These are phyloP conservation scores for Gastrolobium bilobum DNA, from an alignment of 306 rosid genomes.

Conservation along the genomic window DNA sequence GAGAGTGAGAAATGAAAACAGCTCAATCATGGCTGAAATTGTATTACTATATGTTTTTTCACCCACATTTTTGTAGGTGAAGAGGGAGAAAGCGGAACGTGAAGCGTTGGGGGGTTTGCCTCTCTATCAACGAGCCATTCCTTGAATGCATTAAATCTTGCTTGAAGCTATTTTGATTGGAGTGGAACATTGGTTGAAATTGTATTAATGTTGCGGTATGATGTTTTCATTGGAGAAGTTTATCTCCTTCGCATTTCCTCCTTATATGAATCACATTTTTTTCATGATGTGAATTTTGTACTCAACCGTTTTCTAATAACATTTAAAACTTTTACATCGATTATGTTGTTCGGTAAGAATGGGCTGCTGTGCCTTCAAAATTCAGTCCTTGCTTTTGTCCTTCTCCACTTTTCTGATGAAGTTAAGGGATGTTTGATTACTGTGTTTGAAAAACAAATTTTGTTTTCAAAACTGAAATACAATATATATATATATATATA, in stretches of 20 bases:
- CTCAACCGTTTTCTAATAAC: constrained; percentile 26
- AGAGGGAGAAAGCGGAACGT: constrained; percentile 76
- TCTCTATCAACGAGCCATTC: constrained; percentile 75
- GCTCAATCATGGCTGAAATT: not conserved
- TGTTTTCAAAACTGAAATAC: too few relatives aligned
- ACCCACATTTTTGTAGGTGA: constrained; percentile 61
- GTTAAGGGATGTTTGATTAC: not conserved
- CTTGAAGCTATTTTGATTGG: constrained; percentile 47
- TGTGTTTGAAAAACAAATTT: too few relatives aligned
- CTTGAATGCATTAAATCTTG: constrained; percentile 51
- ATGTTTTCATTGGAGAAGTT: constrained; percentile 41
- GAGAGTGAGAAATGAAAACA: not conserved
- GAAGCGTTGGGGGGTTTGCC: constrained; percentile 88
- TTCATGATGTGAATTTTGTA: not conserved
- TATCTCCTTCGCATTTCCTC: constrained; percentile 30
- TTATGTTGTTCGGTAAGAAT: constrained; percentile 14
- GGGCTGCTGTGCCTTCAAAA: not conserved
- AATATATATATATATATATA: too few relatives aligned
- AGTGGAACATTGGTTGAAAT: constrained; percentile 44
- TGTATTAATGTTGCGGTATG: constrained; percentile 35
- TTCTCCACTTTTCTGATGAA: not conserved
- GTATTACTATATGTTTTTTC: constrained; percentile 22
- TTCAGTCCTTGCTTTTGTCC: not conserved
- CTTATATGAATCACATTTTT: constrained; percentile 42
- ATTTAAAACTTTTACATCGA: constrained; percentile 4